Evolutionary conservation across 2,329 filamentous ascomycete genomes (phyloP).

Genomic region (Paracoccidioides lutzii): DNA sequence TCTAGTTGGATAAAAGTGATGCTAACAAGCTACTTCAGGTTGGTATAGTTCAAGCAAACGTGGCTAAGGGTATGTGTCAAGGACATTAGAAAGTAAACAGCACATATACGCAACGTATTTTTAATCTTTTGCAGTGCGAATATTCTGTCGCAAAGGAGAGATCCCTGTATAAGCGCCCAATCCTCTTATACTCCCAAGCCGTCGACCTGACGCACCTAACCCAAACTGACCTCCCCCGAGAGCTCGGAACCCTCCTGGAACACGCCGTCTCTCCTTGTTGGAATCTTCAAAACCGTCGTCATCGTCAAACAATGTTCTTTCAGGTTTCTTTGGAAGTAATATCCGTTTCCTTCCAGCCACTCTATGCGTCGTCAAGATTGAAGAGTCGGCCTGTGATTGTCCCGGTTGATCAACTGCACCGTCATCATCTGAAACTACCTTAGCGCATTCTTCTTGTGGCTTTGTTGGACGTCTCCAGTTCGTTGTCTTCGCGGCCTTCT

Average conservation of each 20-base stretch:
- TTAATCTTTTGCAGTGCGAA: neutral
- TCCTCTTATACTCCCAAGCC: neutral
- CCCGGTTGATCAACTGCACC: constrained; percentile 1
- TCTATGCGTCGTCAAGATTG: constrained; percentile 18
- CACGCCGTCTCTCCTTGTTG: neutral
- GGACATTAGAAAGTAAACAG: neutral
- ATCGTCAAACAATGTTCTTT: constrained; percentile 56
- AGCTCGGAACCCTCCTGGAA: neutral
- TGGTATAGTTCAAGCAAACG: no score
- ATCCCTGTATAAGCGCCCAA: neutral
- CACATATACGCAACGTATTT: neutral
- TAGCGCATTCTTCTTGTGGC: constrained; percentile 6
- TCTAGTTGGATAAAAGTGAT: no score
- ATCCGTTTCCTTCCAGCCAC: constrained; percentile 58
- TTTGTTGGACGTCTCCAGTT: constrained; percentile 10
- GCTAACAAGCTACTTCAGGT: no score
- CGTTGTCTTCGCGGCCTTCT: neutral
- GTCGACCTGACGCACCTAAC: neutral
- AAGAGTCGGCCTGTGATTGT: constrained; percentile 11
- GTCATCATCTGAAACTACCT: constrained; percentile 8
- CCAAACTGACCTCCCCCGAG: neutral
- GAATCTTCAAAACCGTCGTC: neutral
- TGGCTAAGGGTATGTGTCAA: no score
- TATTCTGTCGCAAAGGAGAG: neutral
- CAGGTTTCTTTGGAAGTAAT: constrained; percentile 48